phyloP scores from a whole-genome alignment of 179 eudicot species.

The Patellifolia procumbens region DNA sequence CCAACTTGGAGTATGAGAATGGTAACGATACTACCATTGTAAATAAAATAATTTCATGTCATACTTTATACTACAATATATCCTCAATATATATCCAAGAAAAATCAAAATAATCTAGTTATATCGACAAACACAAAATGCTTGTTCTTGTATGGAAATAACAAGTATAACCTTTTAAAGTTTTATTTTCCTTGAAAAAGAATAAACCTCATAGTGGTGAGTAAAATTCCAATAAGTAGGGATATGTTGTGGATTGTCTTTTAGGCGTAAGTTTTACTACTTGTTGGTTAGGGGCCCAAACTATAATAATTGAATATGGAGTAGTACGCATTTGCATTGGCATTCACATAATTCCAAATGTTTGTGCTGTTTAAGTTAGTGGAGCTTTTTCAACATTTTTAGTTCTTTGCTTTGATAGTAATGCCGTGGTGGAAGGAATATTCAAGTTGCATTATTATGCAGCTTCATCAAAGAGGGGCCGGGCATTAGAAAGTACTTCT shows the following conservation, averaged over 20 bases:
- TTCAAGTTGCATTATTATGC: conserved; percentile 19
- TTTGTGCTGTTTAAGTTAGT: conserved; percentile 14
- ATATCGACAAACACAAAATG: too few species aligned
- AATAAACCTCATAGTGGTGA: too few species aligned
- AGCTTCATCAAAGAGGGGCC: conserved; percentile 20
- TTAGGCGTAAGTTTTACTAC: conserved; percentile 11
- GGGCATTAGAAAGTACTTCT: conserved; percentile 12
- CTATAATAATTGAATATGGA: background rate
- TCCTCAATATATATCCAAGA: too few species aligned
- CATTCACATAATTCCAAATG: conserved; percentile 14
- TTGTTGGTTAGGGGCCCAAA: conserved; percentile 7
- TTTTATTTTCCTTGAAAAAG: too few species aligned
- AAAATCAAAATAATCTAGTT: too few species aligned
- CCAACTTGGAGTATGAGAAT: too few species aligned
- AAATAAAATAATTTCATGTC: too few species aligned
- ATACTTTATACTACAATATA: too few species aligned
- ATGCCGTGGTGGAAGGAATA: conserved; percentile 23
- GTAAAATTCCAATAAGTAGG: too few species aligned
- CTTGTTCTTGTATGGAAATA: too few species aligned
- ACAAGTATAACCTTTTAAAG: too few species aligned
- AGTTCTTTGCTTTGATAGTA: conserved; percentile 12
- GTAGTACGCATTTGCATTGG: background rate
- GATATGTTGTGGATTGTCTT: background rate
- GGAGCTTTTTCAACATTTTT: conserved; percentile 2
- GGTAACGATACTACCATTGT: too few species aligned